Conservation (phyloP, 164 flowering plant species). For the Piper betle region DNA sequence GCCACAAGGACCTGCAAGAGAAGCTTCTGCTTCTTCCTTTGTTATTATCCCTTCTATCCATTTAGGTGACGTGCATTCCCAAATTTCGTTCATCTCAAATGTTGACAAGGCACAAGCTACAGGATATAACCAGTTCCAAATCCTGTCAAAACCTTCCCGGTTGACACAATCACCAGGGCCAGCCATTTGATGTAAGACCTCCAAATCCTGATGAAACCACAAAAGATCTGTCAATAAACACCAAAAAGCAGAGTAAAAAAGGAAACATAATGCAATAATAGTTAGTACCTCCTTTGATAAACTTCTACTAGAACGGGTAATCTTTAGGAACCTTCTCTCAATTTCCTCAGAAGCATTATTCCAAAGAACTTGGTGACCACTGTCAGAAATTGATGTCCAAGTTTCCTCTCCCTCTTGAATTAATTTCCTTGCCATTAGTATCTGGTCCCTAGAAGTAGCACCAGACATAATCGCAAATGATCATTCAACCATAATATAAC, state of each 20-base stretch:
- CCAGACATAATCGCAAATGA: background rate
- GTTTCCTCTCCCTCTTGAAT: slow-evolving; percentile 58
- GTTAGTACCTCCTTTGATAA: slow-evolving; percentile 50
- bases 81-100: slow-evolving; percentile 35
- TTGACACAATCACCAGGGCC: slow-evolving; percentile 49
- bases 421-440: slow-evolving; percentile 57
- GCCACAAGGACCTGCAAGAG: slow-evolving; percentile 48
- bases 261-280: background rate
- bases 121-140: slow-evolving; percentile 96
- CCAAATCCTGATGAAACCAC: slow-evolving; percentile 46
- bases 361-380: slow-evolving; percentile 53
- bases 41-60: slow-evolving; percentile 94
- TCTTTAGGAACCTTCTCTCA: slow-evolving; percentile 58
- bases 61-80: slow-evolving; percentile 52
- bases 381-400: slow-evolving; percentile 58
- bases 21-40: slow-evolving; percentile 82
- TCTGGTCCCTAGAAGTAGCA: slow-evolving; percentile 40
- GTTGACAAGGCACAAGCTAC: slow-evolving; percentile 65
- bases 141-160: slow-evolving; percentile 62
- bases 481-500: background rate
- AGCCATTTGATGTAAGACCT: slow-evolving; percentile 49
- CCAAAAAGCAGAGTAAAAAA: background rate
- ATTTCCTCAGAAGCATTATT: slow-evolving; percentile 41
- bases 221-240: background rate
- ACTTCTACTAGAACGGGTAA: slow-evolving; percentile 45